Evolutionary conservation across 2,329 filamentous ascomycete species (phyloP).

Genomic region (Zasmidium cellare): DNA sequence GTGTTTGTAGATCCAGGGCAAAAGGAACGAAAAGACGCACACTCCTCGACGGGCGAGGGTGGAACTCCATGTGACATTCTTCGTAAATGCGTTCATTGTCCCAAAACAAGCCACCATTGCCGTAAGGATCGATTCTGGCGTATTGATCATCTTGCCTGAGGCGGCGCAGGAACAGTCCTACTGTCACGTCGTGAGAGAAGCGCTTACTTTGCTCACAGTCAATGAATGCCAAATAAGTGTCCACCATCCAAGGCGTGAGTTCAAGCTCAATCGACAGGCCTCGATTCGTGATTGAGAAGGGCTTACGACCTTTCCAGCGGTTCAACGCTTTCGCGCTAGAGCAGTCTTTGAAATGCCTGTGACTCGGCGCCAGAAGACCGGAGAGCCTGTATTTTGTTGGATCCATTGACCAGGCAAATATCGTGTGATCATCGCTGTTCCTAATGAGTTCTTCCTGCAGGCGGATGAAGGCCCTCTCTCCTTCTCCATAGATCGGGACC

Average conservation of each 20-base stretch:
- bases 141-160: background rate
- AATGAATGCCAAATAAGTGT: background rate
- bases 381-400: background rate
- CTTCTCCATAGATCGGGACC: slow-evolving; percentile 44
- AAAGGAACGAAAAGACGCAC: no score
- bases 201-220: no score
- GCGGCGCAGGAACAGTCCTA: background rate
- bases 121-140: background rate
- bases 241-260: background rate
- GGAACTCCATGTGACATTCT: no score
- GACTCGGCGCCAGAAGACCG: background rate
- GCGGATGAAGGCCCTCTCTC: slow-evolving; percentile 8
- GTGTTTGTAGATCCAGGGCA: no score
- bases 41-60: no score
- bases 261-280: background rate
- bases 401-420: slow-evolving; percentile 9
- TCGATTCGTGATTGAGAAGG: background rate
- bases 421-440: slow-evolving; percentile 5
- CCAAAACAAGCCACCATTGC: background rate
- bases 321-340: no score
- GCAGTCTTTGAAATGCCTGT: background rate
- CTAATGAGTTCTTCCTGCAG: slow-evolving; percentile 13
- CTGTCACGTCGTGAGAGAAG: no score
- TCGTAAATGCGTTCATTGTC: no score
- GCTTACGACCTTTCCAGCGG: background rate